Evolutionary conservation across 345 rosid species (phyloP).

Genomic region (Chamaenerion angustifolium): DNA sequence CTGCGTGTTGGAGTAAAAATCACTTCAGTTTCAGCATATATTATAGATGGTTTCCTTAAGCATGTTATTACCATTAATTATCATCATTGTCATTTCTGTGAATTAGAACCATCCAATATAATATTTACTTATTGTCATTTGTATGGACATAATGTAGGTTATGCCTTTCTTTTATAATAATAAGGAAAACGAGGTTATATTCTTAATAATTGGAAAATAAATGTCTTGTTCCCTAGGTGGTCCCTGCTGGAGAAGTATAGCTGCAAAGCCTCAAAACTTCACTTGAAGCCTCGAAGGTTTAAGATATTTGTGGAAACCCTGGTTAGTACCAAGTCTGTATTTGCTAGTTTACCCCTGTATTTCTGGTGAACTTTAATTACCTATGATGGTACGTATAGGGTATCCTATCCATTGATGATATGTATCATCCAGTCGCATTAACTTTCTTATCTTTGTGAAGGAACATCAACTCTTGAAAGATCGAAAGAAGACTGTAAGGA

Average conservation of each 20-base stretch:
- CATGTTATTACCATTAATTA: too few species aligned
- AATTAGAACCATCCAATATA: too few species aligned
- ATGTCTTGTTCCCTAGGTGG: slow-evolving; percentile 51
- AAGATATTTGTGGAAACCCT: slow-evolving; percentile 88
- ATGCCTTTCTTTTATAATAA: too few species aligned
- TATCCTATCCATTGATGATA: background rate
- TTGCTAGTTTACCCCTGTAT: background rate
- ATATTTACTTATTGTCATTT: too few species aligned
- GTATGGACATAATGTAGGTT: too few species aligned
- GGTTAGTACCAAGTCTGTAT: slow-evolving; percentile 40
- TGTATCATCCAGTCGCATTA: background rate
- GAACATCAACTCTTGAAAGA: slow-evolving; percentile 95
- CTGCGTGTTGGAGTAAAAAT: too few species aligned
- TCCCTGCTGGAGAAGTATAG: slow-evolving; percentile 93
- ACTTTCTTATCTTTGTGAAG: slow-evolving; percentile 29
- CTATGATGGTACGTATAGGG: background rate
- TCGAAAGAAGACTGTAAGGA: slow-evolving; percentile 69
- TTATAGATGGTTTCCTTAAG: too few species aligned
- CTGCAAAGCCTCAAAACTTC: slow-evolving; percentile 99
- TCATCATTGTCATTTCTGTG: too few species aligned
- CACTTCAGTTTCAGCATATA: too few species aligned
- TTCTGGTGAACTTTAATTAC: background rate
- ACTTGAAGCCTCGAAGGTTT: slow-evolving; percentile 86
- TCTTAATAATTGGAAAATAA: background rate
- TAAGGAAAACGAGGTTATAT: too few species aligned